These are phyloP conservation scores for Cyclocybe cylindracea DNA, from an alignment of 768 basidiomycete species.

Conservation along the genomic window DNA sequence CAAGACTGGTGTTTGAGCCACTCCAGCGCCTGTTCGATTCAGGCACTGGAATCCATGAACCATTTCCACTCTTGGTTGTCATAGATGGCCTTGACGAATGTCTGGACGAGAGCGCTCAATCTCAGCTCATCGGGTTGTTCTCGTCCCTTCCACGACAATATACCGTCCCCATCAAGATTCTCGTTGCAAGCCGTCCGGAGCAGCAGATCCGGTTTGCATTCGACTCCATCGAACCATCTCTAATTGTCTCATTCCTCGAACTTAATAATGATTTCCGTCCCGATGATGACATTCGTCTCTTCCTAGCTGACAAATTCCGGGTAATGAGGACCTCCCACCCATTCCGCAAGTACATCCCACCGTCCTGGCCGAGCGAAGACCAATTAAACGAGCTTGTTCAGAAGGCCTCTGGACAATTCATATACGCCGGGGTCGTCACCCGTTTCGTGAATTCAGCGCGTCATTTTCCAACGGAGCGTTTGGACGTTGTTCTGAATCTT, in stretches of 20 bases:
- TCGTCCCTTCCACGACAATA: neutral
- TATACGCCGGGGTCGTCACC: slow-evolving; percentile 6
- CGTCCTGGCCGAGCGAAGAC: neutral
- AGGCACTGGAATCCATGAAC: neutral
- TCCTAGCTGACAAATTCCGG: neutral
- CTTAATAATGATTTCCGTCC: neutral
- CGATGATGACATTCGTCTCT: slow-evolving; percentile 1
- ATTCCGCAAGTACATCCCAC: no score
- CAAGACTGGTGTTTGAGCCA: slow-evolving; percentile 1
- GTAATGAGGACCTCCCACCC: neutral
- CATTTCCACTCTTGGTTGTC: neutral
- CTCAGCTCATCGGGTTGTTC: neutral
- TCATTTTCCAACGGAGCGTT: no score
- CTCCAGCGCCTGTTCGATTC: slow-evolving; percentile 3
- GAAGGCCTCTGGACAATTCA: slow-evolving; percentile 9
- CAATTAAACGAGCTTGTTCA: neutral
- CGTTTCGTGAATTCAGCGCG: neutral
- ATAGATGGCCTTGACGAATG: slow-evolving; percentile 7
- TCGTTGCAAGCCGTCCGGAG: slow-evolving; percentile 6
- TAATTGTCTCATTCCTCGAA: neutral
- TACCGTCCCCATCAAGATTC: neutral
- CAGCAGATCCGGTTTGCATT: neutral
- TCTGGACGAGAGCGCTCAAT: neutral
- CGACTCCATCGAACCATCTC: neutral
- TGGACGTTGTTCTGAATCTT: no score